Evolutionary conservation across 371 early-diverging fungal genomes (phyloP).

Genomic region (Basidiobolus meristosporus): DNA sequence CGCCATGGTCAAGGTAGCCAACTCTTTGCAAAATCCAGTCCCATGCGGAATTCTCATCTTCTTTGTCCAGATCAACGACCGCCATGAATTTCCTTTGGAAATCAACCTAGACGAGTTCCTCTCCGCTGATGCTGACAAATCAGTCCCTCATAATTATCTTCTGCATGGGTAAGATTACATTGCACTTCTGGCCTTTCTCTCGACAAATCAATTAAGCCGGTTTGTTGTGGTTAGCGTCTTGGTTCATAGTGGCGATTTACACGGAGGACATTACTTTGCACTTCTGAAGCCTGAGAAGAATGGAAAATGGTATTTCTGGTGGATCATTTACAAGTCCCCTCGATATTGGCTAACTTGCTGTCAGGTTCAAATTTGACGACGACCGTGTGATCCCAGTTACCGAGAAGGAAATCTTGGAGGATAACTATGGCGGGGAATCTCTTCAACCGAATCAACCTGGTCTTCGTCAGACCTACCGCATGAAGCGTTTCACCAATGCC

Average conservation of each 20-base stretch:
- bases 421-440: constrained; percentile 85
- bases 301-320: constrained; percentile 55
- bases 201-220: not conserved
- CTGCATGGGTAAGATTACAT: constrained; percentile 48
- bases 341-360: not conserved
- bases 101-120: constrained; percentile 85
- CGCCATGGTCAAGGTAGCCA: constrained; percentile 71
- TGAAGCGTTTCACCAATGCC: constrained; percentile 79
- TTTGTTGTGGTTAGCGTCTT: constrained; percentile 42
- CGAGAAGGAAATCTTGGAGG: constrained; percentile 81
- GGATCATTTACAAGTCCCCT: constrained; percentile 2
- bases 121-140: constrained; percentile 33
- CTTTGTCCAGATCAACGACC: constrained; percentile 83
- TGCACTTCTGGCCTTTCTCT: not conserved
- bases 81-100: constrained; percentile 88
- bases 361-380: constrained; percentile 88
- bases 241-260: constrained; percentile 91
- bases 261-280: constrained; percentile 97
- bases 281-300: constrained; percentile 61
- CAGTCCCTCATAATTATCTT: constrained; percentile 48
- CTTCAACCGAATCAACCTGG: constrained; percentile 4
- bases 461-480: constrained; percentile 11
- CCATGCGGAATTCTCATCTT: too few species aligned
- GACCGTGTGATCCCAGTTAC: constrained; percentile 81
- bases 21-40: too few species aligned